phyloP scores from a whole-genome alignment of 805 yeast genomes.

The Kazachstania bromeliacearum region DNA sequence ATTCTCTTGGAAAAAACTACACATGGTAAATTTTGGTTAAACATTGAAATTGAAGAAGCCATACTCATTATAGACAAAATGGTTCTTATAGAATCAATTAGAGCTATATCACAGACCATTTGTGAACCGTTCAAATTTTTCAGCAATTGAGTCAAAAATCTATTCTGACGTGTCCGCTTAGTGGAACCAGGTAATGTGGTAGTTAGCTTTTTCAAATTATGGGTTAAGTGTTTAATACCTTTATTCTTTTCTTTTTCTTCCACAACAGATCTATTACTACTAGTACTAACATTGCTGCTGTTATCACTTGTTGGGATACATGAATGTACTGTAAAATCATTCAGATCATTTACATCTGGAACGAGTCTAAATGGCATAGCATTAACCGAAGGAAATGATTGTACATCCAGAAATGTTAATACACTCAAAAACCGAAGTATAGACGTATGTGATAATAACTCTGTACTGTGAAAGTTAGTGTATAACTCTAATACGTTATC shows the following conservation, averaged over 20 bases:
- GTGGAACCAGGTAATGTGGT: slow-evolving; percentile 8
- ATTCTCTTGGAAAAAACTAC: slow-evolving; percentile 8
- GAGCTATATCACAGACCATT: slow-evolving; percentile 10
- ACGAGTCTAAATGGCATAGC: slow-evolving; percentile 8
- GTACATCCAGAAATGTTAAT: slow-evolving; percentile 13
- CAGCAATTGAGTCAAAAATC: slow-evolving; percentile 13
- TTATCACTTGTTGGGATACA: background rate
- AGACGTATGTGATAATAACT: slow-evolving; percentile 12
- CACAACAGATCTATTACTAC: background rate
- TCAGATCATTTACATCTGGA: slow-evolving; percentile 2
- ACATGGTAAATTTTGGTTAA: slow-evolving; percentile 7
- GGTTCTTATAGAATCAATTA: slow-evolving; percentile 13
- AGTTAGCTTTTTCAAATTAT: slow-evolving; percentile 21
- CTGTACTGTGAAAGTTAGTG: slow-evolving; percentile 9
- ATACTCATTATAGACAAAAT: slow-evolving; percentile 9
- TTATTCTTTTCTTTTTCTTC: slow-evolving; percentile 8
- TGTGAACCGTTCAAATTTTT: slow-evolving; percentile 14
- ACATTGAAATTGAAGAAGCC: slow-evolving; percentile 9
- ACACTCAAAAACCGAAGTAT: slow-evolving; percentile 13
- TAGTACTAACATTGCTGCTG: background rate
- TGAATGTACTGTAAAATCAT: background rate
- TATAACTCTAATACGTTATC: slow-evolving; percentile 11
- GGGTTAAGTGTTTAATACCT: slow-evolving; percentile 16
- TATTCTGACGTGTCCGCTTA: slow-evolving; percentile 6
- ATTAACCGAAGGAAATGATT: slow-evolving; percentile 14